A percentile compares a stretch with the other conserved stretches of the same genome.
These are phyloP conservation scores for Ceratocystis lukuohia DNA, from an alignment of 2,329 filamentous ascomycete species.

Conservation along the genomic window DNA sequence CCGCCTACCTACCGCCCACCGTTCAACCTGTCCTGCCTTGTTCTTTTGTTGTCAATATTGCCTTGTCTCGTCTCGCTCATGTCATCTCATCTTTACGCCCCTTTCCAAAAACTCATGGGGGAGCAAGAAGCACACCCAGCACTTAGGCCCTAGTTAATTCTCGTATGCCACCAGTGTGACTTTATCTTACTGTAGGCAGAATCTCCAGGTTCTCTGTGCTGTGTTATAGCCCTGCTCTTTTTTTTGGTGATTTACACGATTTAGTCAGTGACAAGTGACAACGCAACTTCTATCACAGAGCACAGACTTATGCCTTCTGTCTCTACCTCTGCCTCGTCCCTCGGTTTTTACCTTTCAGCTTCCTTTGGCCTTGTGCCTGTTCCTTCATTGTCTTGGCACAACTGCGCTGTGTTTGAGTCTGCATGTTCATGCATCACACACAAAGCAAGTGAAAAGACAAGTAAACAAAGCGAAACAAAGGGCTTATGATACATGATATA, in stretches of 20 bases:
- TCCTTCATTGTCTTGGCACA: background rate
- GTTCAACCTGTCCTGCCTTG: too few relatives aligned
- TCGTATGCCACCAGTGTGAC: too few relatives aligned
- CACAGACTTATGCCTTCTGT: background rate
- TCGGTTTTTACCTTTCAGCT: background rate
- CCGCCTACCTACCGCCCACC: too few relatives aligned
- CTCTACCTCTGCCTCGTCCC: background rate
- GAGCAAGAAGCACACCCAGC: too few relatives aligned
- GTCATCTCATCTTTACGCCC: background rate
- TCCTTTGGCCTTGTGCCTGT: background rate
- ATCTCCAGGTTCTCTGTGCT: too few relatives aligned
- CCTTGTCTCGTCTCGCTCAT: background rate
- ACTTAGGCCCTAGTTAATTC: too few relatives aligned
- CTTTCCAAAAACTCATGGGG: background rate
- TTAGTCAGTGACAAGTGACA: background rate
- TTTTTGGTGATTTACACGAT: too few relatives aligned
- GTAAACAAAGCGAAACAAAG: background rate
- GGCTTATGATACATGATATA: background rate
- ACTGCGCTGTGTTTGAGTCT: background rate
- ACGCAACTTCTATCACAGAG: background rate
- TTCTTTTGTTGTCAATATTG: background rate
- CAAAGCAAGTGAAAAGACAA: too few relatives aligned
- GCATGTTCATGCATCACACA: background rate
- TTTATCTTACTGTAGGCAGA: too few relatives aligned
- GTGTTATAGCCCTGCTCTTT: too few relatives aligned